A percentile compares a stretch with the other conserved stretches of the same genome.
Conservation (phyloP, 768 basidiomycete species). For the Mycena latifolia region DNA sequence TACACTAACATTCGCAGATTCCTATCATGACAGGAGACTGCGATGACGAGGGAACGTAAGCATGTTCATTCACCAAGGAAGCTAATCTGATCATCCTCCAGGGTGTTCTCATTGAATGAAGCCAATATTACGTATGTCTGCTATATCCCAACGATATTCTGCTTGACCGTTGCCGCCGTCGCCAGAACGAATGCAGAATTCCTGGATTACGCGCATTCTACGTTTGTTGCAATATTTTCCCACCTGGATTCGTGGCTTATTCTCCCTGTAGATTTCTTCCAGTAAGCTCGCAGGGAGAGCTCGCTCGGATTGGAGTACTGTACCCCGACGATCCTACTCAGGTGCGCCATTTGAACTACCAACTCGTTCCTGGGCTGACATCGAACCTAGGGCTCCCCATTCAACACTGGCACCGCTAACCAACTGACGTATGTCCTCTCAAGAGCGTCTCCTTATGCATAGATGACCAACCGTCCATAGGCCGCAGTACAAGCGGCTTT, state of each 20-base stretch:
- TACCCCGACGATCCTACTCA: too few species aligned
- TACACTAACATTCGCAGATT: slow-evolving; percentile 28
- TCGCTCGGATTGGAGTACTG: not conserved
- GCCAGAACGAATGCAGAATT: slow-evolving; percentile 16
- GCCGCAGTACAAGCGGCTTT: slow-evolving; percentile 55
- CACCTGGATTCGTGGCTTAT: not conserved
- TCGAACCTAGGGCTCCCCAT: too few species aligned
- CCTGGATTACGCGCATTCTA: slow-evolving; percentile 19
- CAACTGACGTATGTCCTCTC: slow-evolving; percentile 10
- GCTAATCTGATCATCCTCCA: not conserved
- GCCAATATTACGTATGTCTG: slow-evolving; percentile 17
- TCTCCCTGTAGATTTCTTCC: slow-evolving; percentile 1
- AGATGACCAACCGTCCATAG: slow-evolving; percentile 30
- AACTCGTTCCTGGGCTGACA: too few species aligned
- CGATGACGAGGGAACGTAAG: slow-evolving; percentile 59
- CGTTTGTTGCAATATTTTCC: too few species aligned
- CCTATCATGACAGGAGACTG: slow-evolving; percentile 50
- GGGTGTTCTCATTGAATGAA: not conserved
- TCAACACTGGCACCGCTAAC: too few species aligned
- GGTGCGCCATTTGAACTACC: too few species aligned
- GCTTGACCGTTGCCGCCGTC: not conserved
- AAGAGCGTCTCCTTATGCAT: not conserved
- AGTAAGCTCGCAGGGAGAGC: not conserved
- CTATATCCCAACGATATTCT: not conserved
- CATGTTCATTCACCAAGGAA: not conserved